Evolutionary conservation across 768 basidiomycete genomes (phyloP).

Genomic region (Dentipellis fragilis): DNA sequence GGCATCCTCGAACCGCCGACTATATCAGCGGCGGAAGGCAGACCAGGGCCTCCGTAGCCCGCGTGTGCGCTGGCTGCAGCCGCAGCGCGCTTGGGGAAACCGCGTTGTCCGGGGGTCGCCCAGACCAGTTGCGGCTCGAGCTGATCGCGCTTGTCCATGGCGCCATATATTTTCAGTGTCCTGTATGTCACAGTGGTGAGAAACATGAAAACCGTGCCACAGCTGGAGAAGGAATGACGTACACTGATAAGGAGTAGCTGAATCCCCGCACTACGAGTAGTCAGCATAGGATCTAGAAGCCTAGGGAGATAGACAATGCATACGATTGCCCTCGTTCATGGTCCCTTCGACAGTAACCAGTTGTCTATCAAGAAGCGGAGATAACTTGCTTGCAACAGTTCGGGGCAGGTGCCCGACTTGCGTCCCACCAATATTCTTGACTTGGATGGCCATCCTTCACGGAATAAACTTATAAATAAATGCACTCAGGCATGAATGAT

Average conservation of each 20-base stretch:
- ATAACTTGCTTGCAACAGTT: constrained; percentile 44
- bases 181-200: constrained; percentile 23
- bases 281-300: not conserved
- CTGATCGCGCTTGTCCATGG: constrained; percentile 43
- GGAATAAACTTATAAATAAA: not conserved
- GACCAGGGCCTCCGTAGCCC: not conserved
- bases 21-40: too few relatives aligned
- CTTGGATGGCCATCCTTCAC: constrained; percentile 67
- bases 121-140: constrained; percentile 62
- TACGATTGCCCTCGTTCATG: constrained; percentile 62
- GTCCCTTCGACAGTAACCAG: constrained; percentile 64
- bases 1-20: not conserved
- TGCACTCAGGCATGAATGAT: not conserved
- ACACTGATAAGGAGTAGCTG: constrained; percentile 56
- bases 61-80: not conserved
- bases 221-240: constrained; percentile 13
- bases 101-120: constrained; percentile 64
- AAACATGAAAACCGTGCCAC: not conserved
- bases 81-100: constrained; percentile 28
- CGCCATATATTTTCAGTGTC: constrained; percentile 62
- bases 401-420: constrained; percentile 81
- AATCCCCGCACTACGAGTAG: constrained; percentile 29
- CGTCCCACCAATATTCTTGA: constrained; percentile 59
- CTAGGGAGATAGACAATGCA: constrained; percentile 10
- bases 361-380: constrained; percentile 60